These are phyloP conservation scores for Leucaena leucocephala DNA, from an alignment of 306 rosid genomes.

Conservation along the genomic window DNA sequence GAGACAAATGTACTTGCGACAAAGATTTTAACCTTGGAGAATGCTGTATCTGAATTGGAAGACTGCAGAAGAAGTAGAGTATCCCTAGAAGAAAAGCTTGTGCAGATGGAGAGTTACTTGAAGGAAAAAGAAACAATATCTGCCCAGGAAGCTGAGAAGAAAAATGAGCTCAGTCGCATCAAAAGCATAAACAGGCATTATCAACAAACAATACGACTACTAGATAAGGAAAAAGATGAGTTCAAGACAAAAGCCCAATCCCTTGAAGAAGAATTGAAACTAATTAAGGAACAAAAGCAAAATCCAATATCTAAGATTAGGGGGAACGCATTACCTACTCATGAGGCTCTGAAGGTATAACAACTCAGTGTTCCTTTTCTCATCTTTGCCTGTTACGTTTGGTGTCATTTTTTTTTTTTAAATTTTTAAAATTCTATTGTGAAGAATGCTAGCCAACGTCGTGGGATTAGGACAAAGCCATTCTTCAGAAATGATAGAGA, in stretches of 20 bases:
- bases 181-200: conserved; percentile 50
- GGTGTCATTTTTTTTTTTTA: conserved; percentile 19
- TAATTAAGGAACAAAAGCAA: conserved; percentile 50
- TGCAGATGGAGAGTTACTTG: conserved; percentile 53
- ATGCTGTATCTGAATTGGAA: conserved; percentile 48
- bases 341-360: conserved; percentile 53
- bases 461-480: conserved; percentile 52
- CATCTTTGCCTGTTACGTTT: conserved; percentile 32
- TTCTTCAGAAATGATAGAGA: conserved; percentile 57
- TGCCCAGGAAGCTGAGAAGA: conserved; percentile 43
- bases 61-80: conserved; percentile 48
- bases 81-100: conserved; percentile 57
- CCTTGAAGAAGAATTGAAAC: conserved; percentile 56
- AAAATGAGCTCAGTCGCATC: conserved; percentile 40
- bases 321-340: conserved; percentile 43
- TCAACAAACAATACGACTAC: conserved; percentile 49
- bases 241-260: conserved; percentile 42
- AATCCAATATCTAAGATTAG: conserved; percentile 43
- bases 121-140: conserved; percentile 45
- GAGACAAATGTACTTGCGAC: conserved; percentile 44
- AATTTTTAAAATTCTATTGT: conserved; percentile 50
- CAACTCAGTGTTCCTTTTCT: conserved; percentile 50
- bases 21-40: conserved; percentile 53
- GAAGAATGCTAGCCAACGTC: conserved; percentile 54
- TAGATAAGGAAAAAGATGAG: conserved; percentile 56